Evolutionary conservation across 495 filamentous ascomycete genomes (phyloP), one percentile per base, ranked within the genome.

Genomic region (Penicillium soppii): DNA sequence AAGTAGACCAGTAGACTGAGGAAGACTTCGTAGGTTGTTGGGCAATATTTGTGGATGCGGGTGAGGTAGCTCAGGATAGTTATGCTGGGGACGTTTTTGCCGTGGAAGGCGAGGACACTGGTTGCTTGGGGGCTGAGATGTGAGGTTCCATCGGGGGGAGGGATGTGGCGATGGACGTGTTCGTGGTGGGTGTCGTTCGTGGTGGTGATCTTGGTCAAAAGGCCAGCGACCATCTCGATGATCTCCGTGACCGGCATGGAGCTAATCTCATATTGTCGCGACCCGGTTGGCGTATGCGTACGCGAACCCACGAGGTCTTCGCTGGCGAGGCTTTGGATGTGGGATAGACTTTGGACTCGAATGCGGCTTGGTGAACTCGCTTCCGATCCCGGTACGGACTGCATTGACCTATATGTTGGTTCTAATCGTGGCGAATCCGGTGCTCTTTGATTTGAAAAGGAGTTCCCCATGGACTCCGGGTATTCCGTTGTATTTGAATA

Each of bases 181-280:
- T 97, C 91, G 69, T 97, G 91, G 59, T 97, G 92, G 27, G 84
- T 74, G 64, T 99, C 94, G 64, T 99, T 99, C 44, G 94, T 96
- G 2, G 90, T 92, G 5, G 94, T 97, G 56, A 99, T 99, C 70
- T 97, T 97, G 7, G 95, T 96, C 50, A 99, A 75, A 32, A 99
- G 84, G n/a, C 90, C 92, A 5, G 94, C 94, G 6, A 99, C 95
- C 95, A 99, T 99, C 70, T 99, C 95, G 69, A 99, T 99, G 58
- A 99, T 92, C 57, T 99, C 95, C 43, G 83, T 81, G 54, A 97
- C 94, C 42, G 95, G 92, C 94, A 99, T 99, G 43, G 84, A 87
- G 70, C 92, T 97, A 55, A 99, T 97, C 68, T 97, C 94, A 66
- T 95, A 99, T 47, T 80, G 76, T 47, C 76, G 67, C 6, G 57